Base-by-base conservation (phyloP, 148 eudicot species). In the Drosera capensis region DNA sequence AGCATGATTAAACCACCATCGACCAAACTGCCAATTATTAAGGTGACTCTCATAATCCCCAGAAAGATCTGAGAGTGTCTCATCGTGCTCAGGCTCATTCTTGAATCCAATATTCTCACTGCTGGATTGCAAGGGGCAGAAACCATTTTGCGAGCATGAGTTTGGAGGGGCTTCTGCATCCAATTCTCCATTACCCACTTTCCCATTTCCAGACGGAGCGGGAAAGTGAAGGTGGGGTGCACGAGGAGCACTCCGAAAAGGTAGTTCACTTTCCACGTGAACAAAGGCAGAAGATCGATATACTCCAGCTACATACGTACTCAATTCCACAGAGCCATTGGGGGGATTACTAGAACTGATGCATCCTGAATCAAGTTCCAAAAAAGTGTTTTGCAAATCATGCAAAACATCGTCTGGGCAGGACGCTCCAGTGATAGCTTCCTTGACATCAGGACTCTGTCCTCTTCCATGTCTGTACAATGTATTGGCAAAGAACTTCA, bases 41-140 rank as follows among this genome's bases (percentile, higher is more conserved):
- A 75, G 42, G 52, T 77, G 77, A 44, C 39, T 16, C 8, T 66
- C 71, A 37, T 63, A 75, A 56, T 86, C 86, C 47, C 92, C 95
- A 15, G 53, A 42, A 20, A 86, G 92, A 62, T 68, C 83, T 11
- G 72, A 52, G 52, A 68, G 66, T 5, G 38, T 34, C n/a, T 34
- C 38, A 34, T 34, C 11, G 9, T 4, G 6, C 14, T 15, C 38
- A 11, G 38, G 2, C n/a, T 11, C 38, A 34, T 34, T 15, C 38
- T 34, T 34, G 9, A 34, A 34, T 13, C 38, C 13, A 5, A 15
- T 34, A 34, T 34, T 11, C 14, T 34, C 13, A 34, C n/a, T 15
- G n/a, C n/a, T 2, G 9, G 38, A 34, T 34, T 11, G 38, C 11
- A 11, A 3, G 2, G n/a, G 5, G 3, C 13, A 3, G 3, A 11